Evolutionary conservation across 2,329 filamentous ascomycete species (phyloP).

Genomic region (Hypocreales sp.): DNA sequence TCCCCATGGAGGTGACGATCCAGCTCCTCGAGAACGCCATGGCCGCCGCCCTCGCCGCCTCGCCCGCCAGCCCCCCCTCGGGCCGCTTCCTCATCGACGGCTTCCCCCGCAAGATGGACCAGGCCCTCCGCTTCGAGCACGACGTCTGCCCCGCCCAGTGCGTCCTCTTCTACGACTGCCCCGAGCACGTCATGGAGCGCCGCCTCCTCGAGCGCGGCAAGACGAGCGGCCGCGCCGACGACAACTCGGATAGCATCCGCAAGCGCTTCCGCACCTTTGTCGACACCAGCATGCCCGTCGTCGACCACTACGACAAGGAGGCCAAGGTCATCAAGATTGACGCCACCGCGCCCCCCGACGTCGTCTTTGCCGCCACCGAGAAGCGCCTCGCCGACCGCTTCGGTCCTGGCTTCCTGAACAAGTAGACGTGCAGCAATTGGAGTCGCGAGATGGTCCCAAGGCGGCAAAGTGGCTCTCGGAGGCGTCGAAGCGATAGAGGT

Average conservation of each 20-base stretch:
- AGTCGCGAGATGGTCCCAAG: too few species aligned
- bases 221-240: constrained; percentile 81
- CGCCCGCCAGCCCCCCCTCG: constrained; percentile 29
- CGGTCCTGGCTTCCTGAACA: constrained; percentile 19
- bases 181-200: constrained; percentile 74
- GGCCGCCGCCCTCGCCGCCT: constrained; percentile 46
- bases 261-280: constrained; percentile 92
- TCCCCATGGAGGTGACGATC: constrained; percentile 97
- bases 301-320: constrained; percentile 66
- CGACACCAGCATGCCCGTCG: constrained; percentile 95
- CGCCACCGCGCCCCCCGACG: constrained; percentile 52
- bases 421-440: too few species aligned
- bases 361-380: constrained; percentile 38
- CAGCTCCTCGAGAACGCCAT: constrained; percentile 90
- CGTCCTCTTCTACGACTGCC: constrained; percentile 89
- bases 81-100: constrained; percentile 65
- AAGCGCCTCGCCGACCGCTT: constrained; percentile 32
- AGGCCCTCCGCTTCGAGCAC: constrained; percentile 86
- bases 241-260: constrained; percentile 89
- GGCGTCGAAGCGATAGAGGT: too few species aligned
- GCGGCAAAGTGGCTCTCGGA: too few species aligned
- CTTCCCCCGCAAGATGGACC: constrained; percentile 94
- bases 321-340: constrained; percentile 68
- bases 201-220: constrained; percentile 78
- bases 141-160: constrained; percentile 70